Conservation (phyloP, 2,329 filamentous ascomycete species). For the Fusarium fracticaudum region DNA sequence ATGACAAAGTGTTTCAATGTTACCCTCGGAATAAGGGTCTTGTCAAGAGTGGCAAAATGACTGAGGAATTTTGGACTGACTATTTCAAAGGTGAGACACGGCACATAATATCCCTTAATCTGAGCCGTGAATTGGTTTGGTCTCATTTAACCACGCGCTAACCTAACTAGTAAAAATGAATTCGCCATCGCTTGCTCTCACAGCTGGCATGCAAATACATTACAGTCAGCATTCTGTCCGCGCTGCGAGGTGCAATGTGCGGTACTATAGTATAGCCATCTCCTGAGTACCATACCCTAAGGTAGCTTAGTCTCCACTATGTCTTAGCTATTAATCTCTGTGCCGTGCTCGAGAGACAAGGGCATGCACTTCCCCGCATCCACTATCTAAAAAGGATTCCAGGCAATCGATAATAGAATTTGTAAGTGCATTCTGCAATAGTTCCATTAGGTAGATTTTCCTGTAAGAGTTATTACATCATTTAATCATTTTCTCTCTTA, state of each 20-base stretch:
- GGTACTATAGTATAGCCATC: not conserved
- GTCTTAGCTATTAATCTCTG: not conserved
- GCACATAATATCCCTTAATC: not conserved
- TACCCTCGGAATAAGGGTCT: not conserved
- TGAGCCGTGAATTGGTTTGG: not conserved
- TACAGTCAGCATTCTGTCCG: not conserved
- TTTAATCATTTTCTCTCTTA: not conserved
- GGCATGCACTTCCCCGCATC: not conserved
- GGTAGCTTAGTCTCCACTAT: not conserved
- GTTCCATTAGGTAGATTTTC: not conserved
- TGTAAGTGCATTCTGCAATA: not conserved
- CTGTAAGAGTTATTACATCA: not conserved
- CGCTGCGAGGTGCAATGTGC: not conserved
- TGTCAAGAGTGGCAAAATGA: not conserved
- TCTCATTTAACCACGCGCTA: not conserved
- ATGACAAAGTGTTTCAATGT: not conserved
- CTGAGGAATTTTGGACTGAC: not conserved
- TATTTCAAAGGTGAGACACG: not conserved
- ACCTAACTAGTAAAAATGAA: not conserved
- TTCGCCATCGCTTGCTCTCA: not conserved
- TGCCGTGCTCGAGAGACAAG: not conserved
- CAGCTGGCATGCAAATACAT: not conserved
- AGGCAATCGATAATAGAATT: not conserved
- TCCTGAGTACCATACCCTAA: not conserved
- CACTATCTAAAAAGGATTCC: not conserved